Percentiles rank a stretch among this genome's conserved stretches.
Conservation (phyloP, 331 rosid species). For the Quercus tomentella region DNA sequence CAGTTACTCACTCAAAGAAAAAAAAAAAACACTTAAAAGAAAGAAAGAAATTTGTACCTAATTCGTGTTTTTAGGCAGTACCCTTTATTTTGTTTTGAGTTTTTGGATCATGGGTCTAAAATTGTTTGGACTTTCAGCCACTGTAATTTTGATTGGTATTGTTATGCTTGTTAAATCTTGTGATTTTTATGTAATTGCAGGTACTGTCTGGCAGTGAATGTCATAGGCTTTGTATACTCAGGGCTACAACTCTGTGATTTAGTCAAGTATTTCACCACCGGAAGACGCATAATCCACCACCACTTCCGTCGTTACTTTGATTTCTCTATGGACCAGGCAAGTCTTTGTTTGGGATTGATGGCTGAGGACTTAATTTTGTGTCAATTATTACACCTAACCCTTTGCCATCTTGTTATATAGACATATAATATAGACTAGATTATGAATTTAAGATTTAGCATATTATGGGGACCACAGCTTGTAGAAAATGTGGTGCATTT, state of each 20-base stretch:
- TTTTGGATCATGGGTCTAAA: background rate
- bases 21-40: background rate
- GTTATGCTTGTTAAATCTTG: no score
- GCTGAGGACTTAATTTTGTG: background rate
- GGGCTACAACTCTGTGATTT: slow-evolving; percentile 52
- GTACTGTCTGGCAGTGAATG: slow-evolving; percentile 51
- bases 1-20: background rate
- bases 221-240: slow-evolving; percentile 66
- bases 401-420: slow-evolving; percentile 2
- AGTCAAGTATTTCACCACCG: slow-evolving; percentile 34
- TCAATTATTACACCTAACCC: slow-evolving; percentile 20
- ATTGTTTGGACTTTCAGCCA: background rate
- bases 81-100: background rate
- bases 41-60: background rate
- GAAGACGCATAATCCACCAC: slow-evolving; percentile 38
- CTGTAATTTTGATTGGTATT: background rate
- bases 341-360: slow-evolving; percentile 1
- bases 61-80: background rate
- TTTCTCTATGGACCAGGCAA: slow-evolving; percentile 85
- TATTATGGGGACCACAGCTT: slow-evolving; percentile 27
- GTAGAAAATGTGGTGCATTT: background rate
- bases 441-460: background rate
- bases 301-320: slow-evolving; percentile 35
- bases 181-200: slow-evolving; percentile 40
- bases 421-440: slow-evolving; percentile 2